Evolutionary conservation across 495 filamentous ascomycete genomes (phyloP).

Genomic region (Bryoglossum gracile): DNA sequence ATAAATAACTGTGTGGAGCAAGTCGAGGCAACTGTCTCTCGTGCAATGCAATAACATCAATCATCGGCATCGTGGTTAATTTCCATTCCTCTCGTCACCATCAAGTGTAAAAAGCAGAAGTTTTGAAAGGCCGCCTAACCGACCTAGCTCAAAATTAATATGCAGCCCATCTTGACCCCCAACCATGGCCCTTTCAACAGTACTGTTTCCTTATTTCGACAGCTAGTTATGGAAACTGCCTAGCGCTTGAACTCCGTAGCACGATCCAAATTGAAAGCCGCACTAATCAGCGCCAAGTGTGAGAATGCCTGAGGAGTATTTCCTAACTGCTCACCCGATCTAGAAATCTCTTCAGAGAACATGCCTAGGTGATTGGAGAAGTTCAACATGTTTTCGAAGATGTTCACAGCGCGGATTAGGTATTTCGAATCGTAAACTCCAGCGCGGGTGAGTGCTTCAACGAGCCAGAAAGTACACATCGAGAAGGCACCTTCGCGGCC

Average conservation of each 20-base stretch:
- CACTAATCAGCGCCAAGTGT: constrained; percentile 63
- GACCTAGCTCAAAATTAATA: too few relatives aligned
- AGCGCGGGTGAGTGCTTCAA: constrained; percentile 66
- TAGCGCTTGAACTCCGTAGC: constrained; percentile 10
- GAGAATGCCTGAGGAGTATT: constrained; percentile 72
- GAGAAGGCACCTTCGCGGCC: constrained; percentile 68
- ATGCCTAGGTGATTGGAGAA: constrained; percentile 68
- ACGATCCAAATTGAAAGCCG: constrained; percentile 63
- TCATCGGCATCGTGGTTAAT: too few relatives aligned
- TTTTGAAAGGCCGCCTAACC: too few relatives aligned
- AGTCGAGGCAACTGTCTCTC: too few relatives aligned
- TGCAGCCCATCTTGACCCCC: too few relatives aligned
- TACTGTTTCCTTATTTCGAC: too few relatives aligned
- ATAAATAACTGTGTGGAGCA: too few relatives aligned
- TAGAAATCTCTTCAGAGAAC: constrained; percentile 69
- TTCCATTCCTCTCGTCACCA: too few relatives aligned
- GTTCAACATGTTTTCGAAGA: constrained; percentile 67
- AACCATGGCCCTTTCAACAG: too few relatives aligned
- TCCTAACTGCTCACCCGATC: constrained; percentile 62
- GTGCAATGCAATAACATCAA: too few relatives aligned
- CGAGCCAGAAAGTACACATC: constrained; percentile 75
- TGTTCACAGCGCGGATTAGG: constrained; percentile 51
- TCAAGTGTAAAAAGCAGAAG: too few relatives aligned
- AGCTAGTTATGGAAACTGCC: too few relatives aligned
- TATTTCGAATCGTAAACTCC: constrained; percentile 59